These are phyloP conservation scores for Penicillium freii DNA, from an alignment of 2,329 filamentous ascomycete species.

Conservation along the genomic window DNA sequence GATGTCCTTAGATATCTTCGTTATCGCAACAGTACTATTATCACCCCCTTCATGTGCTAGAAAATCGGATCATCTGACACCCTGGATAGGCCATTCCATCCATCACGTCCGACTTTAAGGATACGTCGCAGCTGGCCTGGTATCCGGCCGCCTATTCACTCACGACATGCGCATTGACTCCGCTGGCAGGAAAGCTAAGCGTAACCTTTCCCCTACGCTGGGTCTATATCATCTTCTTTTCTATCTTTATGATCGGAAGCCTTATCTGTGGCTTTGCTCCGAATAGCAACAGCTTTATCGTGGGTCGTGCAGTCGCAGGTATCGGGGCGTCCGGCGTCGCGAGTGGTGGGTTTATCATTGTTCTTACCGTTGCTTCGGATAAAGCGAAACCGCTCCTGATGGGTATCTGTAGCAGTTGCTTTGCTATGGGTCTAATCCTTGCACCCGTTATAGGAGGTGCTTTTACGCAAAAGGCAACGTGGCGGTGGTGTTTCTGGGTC, in stretches of 20 bases:
- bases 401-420: conserved; percentile 5
- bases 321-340: conserved; percentile 1
- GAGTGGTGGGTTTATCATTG: conserved; percentile 2
- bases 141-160: conserved; percentile 12
- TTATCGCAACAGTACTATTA: conserved; percentile 2
- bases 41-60: background rate
- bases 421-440: conserved; percentile 6
- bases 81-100: conserved; percentile 1
- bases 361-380: background rate
- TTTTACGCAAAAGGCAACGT: background rate
- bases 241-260: background rate
- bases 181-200: conserved; percentile 12
- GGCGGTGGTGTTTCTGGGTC: conserved; percentile 1
- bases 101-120: conserved; percentile 3
- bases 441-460: conserved; percentile 12
- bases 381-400: conserved; percentile 1
- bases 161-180: conserved; percentile 11
- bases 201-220: conserved; percentile 1
- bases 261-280: conserved; percentile 1
- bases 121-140: conserved; percentile 9
- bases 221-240: background rate
- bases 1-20: conserved; percentile 4
- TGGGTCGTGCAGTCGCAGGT: conserved; percentile 2
- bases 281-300: background rate
- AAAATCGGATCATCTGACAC: background rate